Conservation (phyloP, 352 stramenopile genomes). For the Phytophthora fragariaefolia region DNA sequence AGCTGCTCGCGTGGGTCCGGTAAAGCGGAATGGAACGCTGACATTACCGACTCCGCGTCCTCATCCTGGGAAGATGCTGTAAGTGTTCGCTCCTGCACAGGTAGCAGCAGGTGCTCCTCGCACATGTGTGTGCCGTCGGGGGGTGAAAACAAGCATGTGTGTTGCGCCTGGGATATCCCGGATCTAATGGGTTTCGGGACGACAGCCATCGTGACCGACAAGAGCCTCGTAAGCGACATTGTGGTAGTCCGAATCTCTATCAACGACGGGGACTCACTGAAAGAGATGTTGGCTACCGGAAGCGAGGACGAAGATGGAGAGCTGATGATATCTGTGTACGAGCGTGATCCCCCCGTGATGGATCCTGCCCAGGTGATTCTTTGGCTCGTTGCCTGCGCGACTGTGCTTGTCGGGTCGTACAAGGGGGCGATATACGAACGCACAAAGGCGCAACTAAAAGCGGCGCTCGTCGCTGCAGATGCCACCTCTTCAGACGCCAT, state of each 20-base stretch:
- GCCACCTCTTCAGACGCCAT: slow-evolving; percentile 60
- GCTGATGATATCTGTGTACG: slow-evolving; percentile 66
- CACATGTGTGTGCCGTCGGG: slow-evolving; percentile 69
- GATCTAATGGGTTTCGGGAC: slow-evolving; percentile 72
- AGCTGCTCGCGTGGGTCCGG: slow-evolving; percentile 60
- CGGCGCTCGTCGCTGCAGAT: slow-evolving; percentile 52
- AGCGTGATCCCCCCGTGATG: slow-evolving; percentile 58
- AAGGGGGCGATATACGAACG: slow-evolving; percentile 71
- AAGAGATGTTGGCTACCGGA: slow-evolving; percentile 40
- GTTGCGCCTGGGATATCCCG: slow-evolving; percentile 81
- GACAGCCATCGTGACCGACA: slow-evolving; percentile 41
- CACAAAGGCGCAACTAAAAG: slow-evolving; percentile 65
- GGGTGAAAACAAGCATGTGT: slow-evolving; percentile 59
- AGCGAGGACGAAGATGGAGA: slow-evolving; percentile 32
- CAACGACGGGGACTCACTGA: slow-evolving; percentile 60
- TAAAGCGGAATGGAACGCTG: slow-evolving; percentile 32
- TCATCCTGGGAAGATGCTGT: slow-evolving; percentile 43
- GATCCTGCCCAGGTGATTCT: slow-evolving; percentile 77
- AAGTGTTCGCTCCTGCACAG: slow-evolving; percentile 53
- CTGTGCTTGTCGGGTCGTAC: slow-evolving; percentile 78
- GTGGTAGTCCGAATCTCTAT: slow-evolving; percentile 79
- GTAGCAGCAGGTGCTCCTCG: slow-evolving; percentile 54
- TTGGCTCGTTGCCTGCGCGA: slow-evolving; percentile 79
- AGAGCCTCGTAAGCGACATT: slow-evolving; percentile 56
- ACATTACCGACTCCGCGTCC: slow-evolving; percentile 39